phyloP scores from a whole-genome alignment of 2,329 filamentous ascomycete species.

The Coccinonectria pachysandricola region DNA sequence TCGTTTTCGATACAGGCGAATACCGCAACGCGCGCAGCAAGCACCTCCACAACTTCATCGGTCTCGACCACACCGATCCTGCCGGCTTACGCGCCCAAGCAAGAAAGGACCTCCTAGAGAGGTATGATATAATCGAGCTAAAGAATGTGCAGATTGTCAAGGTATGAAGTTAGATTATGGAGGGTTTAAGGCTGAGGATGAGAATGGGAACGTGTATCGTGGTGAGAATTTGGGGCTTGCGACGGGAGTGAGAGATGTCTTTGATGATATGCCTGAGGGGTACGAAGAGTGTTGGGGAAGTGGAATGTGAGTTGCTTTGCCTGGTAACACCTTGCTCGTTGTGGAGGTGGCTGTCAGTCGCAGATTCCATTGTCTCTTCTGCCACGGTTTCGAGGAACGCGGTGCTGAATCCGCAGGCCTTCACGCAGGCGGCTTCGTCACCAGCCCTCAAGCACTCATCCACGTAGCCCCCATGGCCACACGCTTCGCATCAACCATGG shows the following conservation, averaged over 20 bases:
- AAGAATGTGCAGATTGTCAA: slow-evolving; percentile 16
- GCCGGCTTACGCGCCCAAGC: slow-evolving; percentile 25
- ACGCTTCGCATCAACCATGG: slow-evolving; percentile 32
- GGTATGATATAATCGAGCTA: slow-evolving; percentile 27
- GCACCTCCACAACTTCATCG: slow-evolving; percentile 37
- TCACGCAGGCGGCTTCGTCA: slow-evolving; percentile 30
- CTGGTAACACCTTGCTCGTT: too few species aligned
- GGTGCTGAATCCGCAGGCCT: slow-evolving; percentile 35
- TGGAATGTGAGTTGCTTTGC: slow-evolving; percentile 38
- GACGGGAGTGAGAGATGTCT: slow-evolving; percentile 40
- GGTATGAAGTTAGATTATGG: slow-evolving; percentile 21
- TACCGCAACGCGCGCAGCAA: slow-evolving; percentile 39
- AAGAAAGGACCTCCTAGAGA: slow-evolving; percentile 21
- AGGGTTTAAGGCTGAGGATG: slow-evolving; percentile 30
- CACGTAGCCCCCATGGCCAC: slow-evolving; percentile 34
- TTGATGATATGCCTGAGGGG: slow-evolving; percentile 38
- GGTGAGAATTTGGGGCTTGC: slow-evolving; percentile 47
- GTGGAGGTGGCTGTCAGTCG: too few species aligned
- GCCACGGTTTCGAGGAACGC: slow-evolving; percentile 48
- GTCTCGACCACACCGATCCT: slow-evolving; percentile 29
- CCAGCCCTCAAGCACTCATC: slow-evolving; percentile 21
- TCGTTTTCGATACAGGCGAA: slow-evolving; percentile 38
- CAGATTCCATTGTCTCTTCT: slow-evolving; percentile 51
- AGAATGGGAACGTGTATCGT: slow-evolving; percentile 29
- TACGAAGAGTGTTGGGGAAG: slow-evolving; percentile 45